Base-by-base conservation (phyloP, 441 rosid genomes). In the Populus hybrid region DNA sequence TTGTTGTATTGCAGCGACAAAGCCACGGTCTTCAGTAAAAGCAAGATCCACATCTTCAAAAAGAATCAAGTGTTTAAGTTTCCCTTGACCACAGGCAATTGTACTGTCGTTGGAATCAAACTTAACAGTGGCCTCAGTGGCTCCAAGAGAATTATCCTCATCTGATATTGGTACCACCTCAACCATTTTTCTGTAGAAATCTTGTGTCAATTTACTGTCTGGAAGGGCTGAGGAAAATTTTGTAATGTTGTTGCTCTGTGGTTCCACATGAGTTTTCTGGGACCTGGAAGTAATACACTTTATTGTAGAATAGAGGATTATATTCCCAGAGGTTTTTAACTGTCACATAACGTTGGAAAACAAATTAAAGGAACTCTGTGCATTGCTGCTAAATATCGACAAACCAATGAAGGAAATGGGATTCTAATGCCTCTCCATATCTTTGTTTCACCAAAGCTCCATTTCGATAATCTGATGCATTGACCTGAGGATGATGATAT, bases 21-120 rank as follows among this genome's bases (percentile, higher is more conserved):
- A 89, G 84, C 99, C 99, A 83, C 95, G 96, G 83, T 96, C 99
- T 82, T 96, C 98, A 69, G 90, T 84, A 77, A 93, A 93, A 80
- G 79, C 76, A 80, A 96, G 79, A 84, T 96, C 98, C 76, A 94
- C 97, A 86, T 94, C 99, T 85, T 96, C 99, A 68, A 96, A 90
- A 78, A 96, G 94, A 86, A 94, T 89, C 84, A 96, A 88, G 70
- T 92, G 87, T 83, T 88, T 92, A 79, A 87, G 79, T 81, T 82
- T 87, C 73, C 80, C 81, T 84, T 64, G 85, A 76, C 81, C 78
- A 76, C 64, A 80, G 70, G 81, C 80, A 81, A 40, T 28, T 71
- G 74, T 78, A 72, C 65, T 80, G 65, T 83, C 88, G 74, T 82
- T 79, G 64, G 59, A 56, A 50, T 29, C 59, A 74, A 64, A 75